Conservation (phyloP, 345 rosid species). For the Salix exigua region DNA sequence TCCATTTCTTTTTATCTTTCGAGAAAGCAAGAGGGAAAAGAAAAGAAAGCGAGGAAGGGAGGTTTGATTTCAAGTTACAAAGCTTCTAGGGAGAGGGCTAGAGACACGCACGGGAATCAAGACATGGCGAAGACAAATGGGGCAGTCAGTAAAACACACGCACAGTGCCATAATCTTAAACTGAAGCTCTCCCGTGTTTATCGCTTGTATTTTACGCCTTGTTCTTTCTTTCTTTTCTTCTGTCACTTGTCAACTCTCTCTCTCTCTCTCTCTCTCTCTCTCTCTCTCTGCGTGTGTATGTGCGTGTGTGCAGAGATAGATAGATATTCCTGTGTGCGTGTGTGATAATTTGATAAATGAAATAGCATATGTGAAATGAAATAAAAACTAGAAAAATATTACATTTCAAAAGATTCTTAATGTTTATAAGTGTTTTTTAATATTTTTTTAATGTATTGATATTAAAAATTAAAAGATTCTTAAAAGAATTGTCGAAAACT, state of each 20-base stretch:
- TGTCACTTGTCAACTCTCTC: not conserved
- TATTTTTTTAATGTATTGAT: too few species aligned
- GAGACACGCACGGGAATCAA: slow-evolving; percentile 28
- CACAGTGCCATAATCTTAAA: not conserved
- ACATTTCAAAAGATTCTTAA: too few species aligned
- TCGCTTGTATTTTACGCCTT: slow-evolving; percentile 32
- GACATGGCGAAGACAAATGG: not conserved
- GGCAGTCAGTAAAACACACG: not conserved
- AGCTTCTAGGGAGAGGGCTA: not conserved
- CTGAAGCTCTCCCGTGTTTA: slow-evolving; percentile 25
- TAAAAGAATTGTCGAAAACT: too few species aligned
- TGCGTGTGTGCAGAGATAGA: too few species aligned
- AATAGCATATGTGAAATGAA: too few species aligned
- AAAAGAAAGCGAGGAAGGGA: not conserved
- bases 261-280: not conserved
- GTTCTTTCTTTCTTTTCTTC: not conserved
- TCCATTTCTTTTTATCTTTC: not conserved
- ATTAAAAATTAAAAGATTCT: too few species aligned
- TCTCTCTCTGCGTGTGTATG: too few species aligned
- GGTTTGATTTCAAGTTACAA: slow-evolving; percentile 25
- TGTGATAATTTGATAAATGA: too few species aligned
- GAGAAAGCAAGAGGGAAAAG: not conserved
- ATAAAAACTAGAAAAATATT: too few species aligned
- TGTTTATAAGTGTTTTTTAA: too few species aligned
- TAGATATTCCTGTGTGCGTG: too few species aligned